These are phyloP conservation scores for Vaccinium vitisidaea DNA, from an alignment of 148 eudicot species.

Conservation along the genomic window DNA sequence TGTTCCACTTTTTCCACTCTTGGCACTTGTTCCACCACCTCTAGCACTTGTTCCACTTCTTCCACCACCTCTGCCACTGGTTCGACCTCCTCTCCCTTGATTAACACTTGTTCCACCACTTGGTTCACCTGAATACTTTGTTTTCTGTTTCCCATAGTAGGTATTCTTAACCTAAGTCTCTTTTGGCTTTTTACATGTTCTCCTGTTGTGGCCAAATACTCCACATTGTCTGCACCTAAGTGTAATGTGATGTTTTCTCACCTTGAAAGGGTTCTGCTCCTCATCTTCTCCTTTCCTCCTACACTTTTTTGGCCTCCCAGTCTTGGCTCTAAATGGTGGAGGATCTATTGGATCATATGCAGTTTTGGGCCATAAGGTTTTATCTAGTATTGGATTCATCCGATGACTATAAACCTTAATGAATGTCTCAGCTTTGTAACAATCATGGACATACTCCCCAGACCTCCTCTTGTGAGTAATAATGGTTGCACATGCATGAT, in stretches of 20 bases:
- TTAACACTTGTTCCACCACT: too few relatives aligned
- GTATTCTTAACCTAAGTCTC: not conserved
- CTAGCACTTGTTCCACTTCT: too few relatives aligned
- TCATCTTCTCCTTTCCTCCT: not conserved
- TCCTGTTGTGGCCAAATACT: not conserved
- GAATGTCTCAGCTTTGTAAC: too few relatives aligned
- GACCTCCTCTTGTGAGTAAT: too few relatives aligned
- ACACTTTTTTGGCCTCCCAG: not conserved
- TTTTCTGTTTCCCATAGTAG: not conserved
- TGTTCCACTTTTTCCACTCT: too few relatives aligned
- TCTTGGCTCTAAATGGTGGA: not conserved
- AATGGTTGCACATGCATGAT: too few relatives aligned
- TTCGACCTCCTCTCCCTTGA: not conserved
- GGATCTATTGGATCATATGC: not conserved
- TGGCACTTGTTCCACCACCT: too few relatives aligned
- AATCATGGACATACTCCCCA: too few relatives aligned
- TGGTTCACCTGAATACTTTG: not conserved
- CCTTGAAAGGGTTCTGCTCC: not conserved
- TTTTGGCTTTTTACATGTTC: not conserved
- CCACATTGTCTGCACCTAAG: not conserved
- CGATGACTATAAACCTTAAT: too few relatives aligned
- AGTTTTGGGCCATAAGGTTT: not conserved
- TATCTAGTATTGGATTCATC: too few relatives aligned
- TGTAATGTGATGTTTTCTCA: not conserved
- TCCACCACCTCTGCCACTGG: too few relatives aligned